Base-by-base conservation (phyloP, 2,329 filamentous ascomycete genomes). In the Cucurbitaria berberidis region DNA sequence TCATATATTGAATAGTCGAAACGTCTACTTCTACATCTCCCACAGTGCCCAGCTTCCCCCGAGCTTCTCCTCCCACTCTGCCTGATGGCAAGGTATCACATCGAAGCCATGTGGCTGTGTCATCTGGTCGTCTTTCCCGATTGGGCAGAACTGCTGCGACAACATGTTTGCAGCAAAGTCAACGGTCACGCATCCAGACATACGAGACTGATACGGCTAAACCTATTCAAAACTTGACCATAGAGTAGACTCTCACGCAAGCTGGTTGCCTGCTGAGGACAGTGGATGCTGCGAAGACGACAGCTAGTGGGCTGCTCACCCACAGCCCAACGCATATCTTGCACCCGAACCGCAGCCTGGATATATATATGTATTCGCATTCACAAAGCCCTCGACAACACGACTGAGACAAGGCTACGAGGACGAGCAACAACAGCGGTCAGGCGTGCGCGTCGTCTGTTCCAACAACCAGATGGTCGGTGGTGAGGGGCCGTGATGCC, bases 111-210 rank as follows among this genome's bases (percentile, higher is more conserved):
- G 40, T 26, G 40, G 40, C 26, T 24, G 41, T 43, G 42, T 45
- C 45, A 42, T 34, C 36, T 48, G 26, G 19, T 21, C 34, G 19
- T 21, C 34, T 27, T 5, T 43, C 36, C 29, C 55, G 24, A 55
- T 58, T 58, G 55, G 55, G 52, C 45, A 47, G 41, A n/a, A 22
- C 35, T 40, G 18, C 35, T 21, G 21, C 19, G 36, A 40, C 34
- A 45, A 22, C 13, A 6, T 46, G 34, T 29, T 51, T 21, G 50
- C 52, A 26, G 44, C 22, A 32, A 42, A 38, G 27, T 51, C 52
- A 51, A 16, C 19, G 3, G 19, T n/a, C 18, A 22, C 19, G 36
- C 36, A 39, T 39, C 19, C 5, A 24, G 19, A 21, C 18, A 39
- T 22, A 39, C 21, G 15, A 39, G 2, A 24, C 6, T 21, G 2